Evolutionary conservation across 495 filamentous ascomycete genomes (phyloP), one percentile per base, ranked within the genome.

Genomic region (Aspergillus ostianus): DNA sequence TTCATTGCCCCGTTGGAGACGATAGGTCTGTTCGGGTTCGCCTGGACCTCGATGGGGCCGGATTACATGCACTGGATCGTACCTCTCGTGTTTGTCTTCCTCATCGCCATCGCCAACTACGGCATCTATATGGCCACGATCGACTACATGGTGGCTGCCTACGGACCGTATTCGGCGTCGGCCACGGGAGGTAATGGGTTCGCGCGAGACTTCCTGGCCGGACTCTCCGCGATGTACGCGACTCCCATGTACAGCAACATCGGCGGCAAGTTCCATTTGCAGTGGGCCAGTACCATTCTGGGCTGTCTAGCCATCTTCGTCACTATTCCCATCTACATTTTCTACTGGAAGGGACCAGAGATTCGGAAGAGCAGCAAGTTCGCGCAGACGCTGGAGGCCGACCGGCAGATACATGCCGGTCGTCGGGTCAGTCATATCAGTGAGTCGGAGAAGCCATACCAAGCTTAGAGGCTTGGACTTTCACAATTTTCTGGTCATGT

Each of bases 91-190:
- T 86, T 85, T 49, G 75, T 77, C 1, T 76, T 77, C 20, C 66
- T 88, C n/a, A 85, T 90, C 56, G 85, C 84, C 9, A 86, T 88
- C 56, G 85, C 86, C 23, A 88, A 89, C 64, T 89, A 88, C 61
- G 77, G 80, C 50, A 88, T 90, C 62, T 89, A 90, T 72, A 90
- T 91, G 87, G 88, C 87, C 0, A 91, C 90, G 0, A 89, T 92
- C 58, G 89, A 93, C 63, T 93, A 93, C 74, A 92, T 91, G 89
- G 84, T 92, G n/a, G 85, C 83, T 47, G 83, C 87, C 1, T 92
- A 93, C 67, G 90, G 89, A 0, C 87, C 86, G 0, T 92, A 91
- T 69, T 85, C 87, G 26, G 87, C 90, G 4, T 91, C 89, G 0
- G 90, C 90, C 0, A 92, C 90, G 1, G 90, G 90, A 19, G 87